Evolutionary conservation across 1,284 basidiomycete genomes (phyloP).

Genomic region (Ganoderma leucocontextum): DNA sequence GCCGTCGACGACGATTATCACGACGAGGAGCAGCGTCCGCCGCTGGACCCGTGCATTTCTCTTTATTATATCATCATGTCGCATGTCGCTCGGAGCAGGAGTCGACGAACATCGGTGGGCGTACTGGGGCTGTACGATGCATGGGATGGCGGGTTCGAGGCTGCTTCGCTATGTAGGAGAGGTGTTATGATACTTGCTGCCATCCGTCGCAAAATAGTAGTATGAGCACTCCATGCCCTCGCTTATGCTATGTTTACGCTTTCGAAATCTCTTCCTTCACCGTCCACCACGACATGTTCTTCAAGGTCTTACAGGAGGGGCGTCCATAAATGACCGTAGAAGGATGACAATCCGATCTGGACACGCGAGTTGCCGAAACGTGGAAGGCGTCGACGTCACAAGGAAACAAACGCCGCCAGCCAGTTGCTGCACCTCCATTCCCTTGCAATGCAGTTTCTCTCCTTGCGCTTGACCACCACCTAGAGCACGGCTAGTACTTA

Average conservation of each 20-base stretch:
- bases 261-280: slow-evolving; percentile 21
- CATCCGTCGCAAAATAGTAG: slow-evolving; percentile 45
- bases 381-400: slow-evolving; percentile 1
- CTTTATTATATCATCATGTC: slow-evolving; percentile 10
- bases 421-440: neutral
- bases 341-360: neutral
- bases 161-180: slow-evolving; percentile 33
- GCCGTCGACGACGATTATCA: slow-evolving; percentile 15
- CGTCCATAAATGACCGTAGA: too few relatives aligned
- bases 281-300: too few relatives aligned
- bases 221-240: slow-evolving; percentile 49
- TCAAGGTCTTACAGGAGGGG: neutral
- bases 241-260: slow-evolving; percentile 47
- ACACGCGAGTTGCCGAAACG: neutral
- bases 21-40: slow-evolving; percentile 21
- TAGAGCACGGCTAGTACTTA: neutral
- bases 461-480: slow-evolving; percentile 3
- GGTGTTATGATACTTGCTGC: slow-evolving; percentile 39
- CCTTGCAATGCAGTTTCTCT: neutral
- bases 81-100: slow-evolving; percentile 1
- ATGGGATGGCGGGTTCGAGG: slow-evolving; percentile 33
- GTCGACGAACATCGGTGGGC: slow-evolving; percentile 29
- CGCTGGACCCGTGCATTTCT: slow-evolving; percentile 12
- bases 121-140: slow-evolving; percentile 27
- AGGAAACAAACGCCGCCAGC: neutral